Evolutionary conservation across 2,329 filamentous ascomycete genomes (phyloP), one percentile per base, ranked within the genome.

Genomic region (Claviceps capensis): DNA sequence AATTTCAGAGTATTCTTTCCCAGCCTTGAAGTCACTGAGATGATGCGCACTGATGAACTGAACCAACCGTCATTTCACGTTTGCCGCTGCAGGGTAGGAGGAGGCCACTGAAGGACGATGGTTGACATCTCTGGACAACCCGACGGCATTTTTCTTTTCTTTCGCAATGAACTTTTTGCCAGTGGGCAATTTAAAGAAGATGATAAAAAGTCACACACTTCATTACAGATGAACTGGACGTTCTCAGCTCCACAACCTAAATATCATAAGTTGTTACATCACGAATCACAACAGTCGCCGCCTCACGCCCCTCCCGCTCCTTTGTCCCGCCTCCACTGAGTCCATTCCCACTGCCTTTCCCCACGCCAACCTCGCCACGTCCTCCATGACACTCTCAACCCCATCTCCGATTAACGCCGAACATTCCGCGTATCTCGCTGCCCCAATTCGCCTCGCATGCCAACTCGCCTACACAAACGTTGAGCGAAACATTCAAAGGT

Each of bases 341-440:
- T 3, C 19, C 5, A 16, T 36, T 14, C 22, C 56, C 2, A 61
- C 34, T 42, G 55, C 54, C 23, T 58, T 54, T 37, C 55, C 51
- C 9, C 57, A 57, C 0, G 63, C 62, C 51, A 63, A 61, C 36
- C 49, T 52, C 2, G 46, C 61, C 26, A 59, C 56, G 1, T 60
- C 58, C 11, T 66, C 61, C 2, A 70, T 55, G 2, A 69, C 43
- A 4, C 53, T 54, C 13, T 63, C 59, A 51, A 69, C 56, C 5
- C 65, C 66, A 22, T 70, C 61, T 1, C 67, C 66, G 6, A 63
- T 68, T 11, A 59, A 54, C 47, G 67, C 65, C 5, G 67, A 70
- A 50, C 66, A 69, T 52, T 70, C 67, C 9, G 60, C 34, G 43
- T 69, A 69, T 5, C 52, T 50, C 23, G 60, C 47, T 0, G 62